These are phyloP conservation scores for Eucalyptus pauciflora DNA, from an alignment of 345 rosid genomes.

Conservation along the genomic window DNA sequence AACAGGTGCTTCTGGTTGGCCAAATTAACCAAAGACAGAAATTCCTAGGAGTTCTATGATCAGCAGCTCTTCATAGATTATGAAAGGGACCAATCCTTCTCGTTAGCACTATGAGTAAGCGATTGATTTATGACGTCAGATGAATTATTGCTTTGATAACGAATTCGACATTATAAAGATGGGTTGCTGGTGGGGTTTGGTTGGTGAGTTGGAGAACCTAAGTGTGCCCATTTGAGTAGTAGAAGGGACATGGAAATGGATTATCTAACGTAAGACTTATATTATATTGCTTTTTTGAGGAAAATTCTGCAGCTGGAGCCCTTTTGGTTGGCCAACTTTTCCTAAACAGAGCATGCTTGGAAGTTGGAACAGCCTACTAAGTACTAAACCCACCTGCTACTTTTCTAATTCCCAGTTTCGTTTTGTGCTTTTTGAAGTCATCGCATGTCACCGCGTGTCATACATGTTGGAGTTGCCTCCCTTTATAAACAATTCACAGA, in stretches of 20 bases:
- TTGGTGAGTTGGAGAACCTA: background rate
- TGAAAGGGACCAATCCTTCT: background rate
- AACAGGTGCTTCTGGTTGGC: background rate
- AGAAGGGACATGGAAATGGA: background rate
- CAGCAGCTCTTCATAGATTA: background rate
- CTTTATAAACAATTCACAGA: background rate
- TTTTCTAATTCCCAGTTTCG: background rate
- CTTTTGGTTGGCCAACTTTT: background rate
- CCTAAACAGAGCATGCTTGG: background rate
- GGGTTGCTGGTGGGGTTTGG: background rate
- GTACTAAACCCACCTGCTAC: background rate
- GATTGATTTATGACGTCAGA: background rate
- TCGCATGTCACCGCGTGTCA: background rate
- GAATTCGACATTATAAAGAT: background rate
- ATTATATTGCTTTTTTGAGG: background rate
- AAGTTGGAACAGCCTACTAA: background rate
- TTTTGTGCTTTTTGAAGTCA: background rate
- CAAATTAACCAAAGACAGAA: background rate
- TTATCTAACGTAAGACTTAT: background rate
- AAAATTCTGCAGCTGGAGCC: background rate
- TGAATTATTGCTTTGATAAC: background rate
- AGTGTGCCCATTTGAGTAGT: background rate
- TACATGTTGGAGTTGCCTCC: rapidly evolving
- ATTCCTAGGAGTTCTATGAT: background rate
- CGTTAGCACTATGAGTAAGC: background rate